Percentiles rank a stretch among this genome's conserved stretches.
Evolutionary conservation across 148 eudicot genomes (phyloP).

Genomic region (Fallopia convolvulus): DNA sequence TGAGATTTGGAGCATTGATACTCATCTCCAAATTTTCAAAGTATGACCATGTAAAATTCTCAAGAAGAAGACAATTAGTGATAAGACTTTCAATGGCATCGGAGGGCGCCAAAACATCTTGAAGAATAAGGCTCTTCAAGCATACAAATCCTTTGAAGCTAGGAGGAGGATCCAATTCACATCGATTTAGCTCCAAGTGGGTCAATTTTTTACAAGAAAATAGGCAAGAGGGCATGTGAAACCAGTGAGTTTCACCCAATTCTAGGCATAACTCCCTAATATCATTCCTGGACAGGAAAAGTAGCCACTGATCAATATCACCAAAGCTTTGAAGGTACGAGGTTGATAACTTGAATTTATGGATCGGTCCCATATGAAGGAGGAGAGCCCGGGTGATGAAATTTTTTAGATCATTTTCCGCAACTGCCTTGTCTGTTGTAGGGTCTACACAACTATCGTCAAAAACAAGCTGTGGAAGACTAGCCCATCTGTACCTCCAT

Average conservation of each 20-base stretch:
- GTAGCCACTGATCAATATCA: constrained; percentile 74
- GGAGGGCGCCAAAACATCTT: constrained; percentile 50
- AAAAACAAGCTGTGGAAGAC: constrained; percentile 40
- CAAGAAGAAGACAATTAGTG: constrained; percentile 57
- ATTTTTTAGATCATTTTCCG: constrained; percentile 32
- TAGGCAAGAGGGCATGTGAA: constrained; percentile 57
- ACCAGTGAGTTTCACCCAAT: constrained; percentile 63
- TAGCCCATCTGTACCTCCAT: constrained; percentile 65
- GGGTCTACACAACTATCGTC: constrained; percentile 39
- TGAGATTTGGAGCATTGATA: constrained; percentile 63
- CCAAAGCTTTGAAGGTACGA: constrained; percentile 43
- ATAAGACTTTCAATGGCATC: constrained; percentile 54
- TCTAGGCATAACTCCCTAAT: constrained; percentile 57
- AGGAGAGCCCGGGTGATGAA: constrained; percentile 50
- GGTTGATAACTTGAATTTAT: constrained; percentile 48
- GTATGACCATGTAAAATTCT: constrained; percentile 55
- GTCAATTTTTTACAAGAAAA: constrained; percentile 46
- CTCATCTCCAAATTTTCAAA: constrained; percentile 59
- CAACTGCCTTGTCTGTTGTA: constrained; percentile 26
- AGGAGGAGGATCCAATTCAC: constrained; percentile 61
- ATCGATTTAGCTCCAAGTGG: constrained; percentile 59
- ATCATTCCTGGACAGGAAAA: constrained; percentile 58
- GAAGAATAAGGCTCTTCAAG: constrained; percentile 55
- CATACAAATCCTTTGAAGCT: constrained; percentile 43
- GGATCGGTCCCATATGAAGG: constrained; percentile 70